Evolutionary conservation across 257 asterid species (phyloP).

Genomic region (Nicotiana attenuata): DNA sequence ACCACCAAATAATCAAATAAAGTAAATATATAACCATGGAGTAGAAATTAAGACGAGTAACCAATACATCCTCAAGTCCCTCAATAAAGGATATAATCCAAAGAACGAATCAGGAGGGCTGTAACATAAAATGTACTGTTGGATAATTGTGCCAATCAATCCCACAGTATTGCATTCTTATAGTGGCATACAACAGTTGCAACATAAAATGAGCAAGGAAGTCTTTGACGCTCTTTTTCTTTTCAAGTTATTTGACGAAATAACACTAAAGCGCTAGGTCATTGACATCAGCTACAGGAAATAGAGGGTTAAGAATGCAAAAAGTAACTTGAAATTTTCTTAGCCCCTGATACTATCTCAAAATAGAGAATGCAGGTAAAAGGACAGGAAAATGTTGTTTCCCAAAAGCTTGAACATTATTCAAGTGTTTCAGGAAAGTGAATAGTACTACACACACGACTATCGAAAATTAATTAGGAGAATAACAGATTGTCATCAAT

Average conservation of each 20-base stretch:
- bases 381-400: neutral
- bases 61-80: neutral
- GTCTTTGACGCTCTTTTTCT: neutral
- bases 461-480: neutral
- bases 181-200: neutral
- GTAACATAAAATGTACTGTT: neutral
- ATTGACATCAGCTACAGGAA: neutral
- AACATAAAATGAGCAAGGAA: neutral
- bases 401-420: neutral
- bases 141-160: neutral
- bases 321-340: neutral
- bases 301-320: neutral
- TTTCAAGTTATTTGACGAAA: neutral
- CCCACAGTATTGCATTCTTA: neutral
- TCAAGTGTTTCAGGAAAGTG: neutral
- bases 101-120: neutral
- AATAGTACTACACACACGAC: neutral
- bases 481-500: neutral
- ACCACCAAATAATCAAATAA: neutral
- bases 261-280: neutral
- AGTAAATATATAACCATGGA: neutral
- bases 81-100: neutral
- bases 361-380: neutral
- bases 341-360: neutral
- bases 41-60: neutral